Base-by-base conservation (phyloP, 371 early-diverging fungal genomes). In the Nematocida homosporus region DNA sequence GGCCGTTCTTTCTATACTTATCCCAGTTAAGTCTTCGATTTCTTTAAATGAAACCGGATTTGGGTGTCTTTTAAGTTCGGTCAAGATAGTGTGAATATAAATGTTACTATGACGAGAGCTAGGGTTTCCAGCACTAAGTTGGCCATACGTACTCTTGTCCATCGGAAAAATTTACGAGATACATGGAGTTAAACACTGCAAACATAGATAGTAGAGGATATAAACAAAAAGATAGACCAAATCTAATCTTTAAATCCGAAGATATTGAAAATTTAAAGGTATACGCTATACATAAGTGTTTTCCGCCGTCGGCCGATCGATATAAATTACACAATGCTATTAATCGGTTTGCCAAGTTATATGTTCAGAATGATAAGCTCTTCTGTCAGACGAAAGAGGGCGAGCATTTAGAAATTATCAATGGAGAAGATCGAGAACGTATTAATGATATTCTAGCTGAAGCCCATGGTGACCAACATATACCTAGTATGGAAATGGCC, bases 11-110 rank as follows among this genome's bases (percentile, higher is more conserved):
- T 65, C 55, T n/a, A 85, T 34, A 51, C 79, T 55, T 16, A 83
- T 80, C 5, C 78, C 65, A 52, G 72, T 67, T 53, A 75, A 52
- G 38, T 52, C 27, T 20, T 82, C 68, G 38, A 85, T 57, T 27
- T 83, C 83, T n/a, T 54, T 50, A 50, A 81, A 83, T 1, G 81
- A 53, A 3, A 80, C 27, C 34, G 59, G 42, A 6, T 72, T 25
- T n/a, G 66, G 53, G 37, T 76, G 4, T 29, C 75, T 60, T 52
- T 80, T 83, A 13, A 85, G 27, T 0, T 68, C 30, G 10, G 64
- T 79, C 5, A 85, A 37, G 18, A 85, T 82, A 10, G 78, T 65
- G 54, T 82, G 83, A 18, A 85, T 79, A 65, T 83, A 82, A 29
- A 75, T 81, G 75, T 85, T 85, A 32, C 75, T 65, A 63, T 85